phyloP scores from a whole-genome alignment of 2,329 filamentous ascomycete species.

The Cordyceps javanica region DNA sequence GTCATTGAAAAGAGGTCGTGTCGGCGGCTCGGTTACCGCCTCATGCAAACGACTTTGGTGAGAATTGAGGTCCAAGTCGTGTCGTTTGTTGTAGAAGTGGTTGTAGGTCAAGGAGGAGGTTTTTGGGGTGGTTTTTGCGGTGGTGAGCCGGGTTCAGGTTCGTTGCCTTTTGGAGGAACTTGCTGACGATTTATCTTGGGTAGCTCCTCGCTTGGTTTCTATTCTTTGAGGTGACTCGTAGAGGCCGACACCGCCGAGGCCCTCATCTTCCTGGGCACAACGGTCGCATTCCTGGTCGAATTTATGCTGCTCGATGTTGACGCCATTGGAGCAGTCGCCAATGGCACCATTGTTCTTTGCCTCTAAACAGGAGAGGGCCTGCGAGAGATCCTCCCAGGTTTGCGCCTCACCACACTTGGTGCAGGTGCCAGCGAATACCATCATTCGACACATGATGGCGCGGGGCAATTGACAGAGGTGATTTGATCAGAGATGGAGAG shows the following conservation, averaged over 20 bases:
- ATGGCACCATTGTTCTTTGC: conserved; percentile 43
- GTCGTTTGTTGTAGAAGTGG: background rate
- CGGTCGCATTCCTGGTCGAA: conserved; percentile 44
- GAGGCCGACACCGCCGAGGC: conserved; percentile 35
- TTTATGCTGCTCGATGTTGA: conserved; percentile 35
- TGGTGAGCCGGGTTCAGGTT: background rate
- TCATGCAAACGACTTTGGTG: background rate
- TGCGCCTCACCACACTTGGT: conserved; percentile 34
- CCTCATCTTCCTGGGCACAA: conserved; percentile 37
- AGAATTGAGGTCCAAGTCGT: conserved; percentile 1
- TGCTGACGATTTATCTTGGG: background rate
- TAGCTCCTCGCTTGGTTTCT: conserved; percentile 5
- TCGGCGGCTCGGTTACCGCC: background rate
- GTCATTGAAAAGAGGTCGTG: background rate
- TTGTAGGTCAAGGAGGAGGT: background rate
- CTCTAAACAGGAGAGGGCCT: conserved; percentile 42
- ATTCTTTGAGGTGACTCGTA: conserved; percentile 15
- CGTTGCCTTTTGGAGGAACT: conserved; percentile 9
- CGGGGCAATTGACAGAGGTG: background rate
- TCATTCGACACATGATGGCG: conserved; percentile 39
- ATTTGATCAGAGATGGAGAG: background rate
- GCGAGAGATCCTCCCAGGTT: conserved; percentile 38
- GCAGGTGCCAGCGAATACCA: conserved; percentile 39
- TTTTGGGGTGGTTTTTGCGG: background rate
- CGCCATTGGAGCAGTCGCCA: conserved; percentile 36